Evolutionary conservation across 345 rosid genomes (phyloP).

Genomic region (Camelina hispida): DNA sequence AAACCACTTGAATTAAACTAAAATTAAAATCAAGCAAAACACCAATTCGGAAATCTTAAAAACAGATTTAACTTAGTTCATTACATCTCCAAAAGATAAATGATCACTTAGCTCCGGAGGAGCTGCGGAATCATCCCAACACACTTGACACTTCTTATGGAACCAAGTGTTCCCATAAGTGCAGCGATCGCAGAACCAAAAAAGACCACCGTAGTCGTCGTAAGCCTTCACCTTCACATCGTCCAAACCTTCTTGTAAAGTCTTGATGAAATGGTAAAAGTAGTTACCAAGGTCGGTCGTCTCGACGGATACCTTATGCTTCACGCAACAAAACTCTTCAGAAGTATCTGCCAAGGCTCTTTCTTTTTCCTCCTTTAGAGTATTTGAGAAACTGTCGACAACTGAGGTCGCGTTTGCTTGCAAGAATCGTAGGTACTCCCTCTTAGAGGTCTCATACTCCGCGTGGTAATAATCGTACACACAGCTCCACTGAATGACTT

Average conservation of each 20-base stretch:
- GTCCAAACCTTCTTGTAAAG: conserved; percentile 15
- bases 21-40: no score
- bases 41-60: not conserved
- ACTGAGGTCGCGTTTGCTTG: not conserved
- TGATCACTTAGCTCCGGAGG: not conserved
- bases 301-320: not conserved
- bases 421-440: conserved; percentile 11
- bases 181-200: conserved; percentile 38
- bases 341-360: not conserved
- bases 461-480: conserved; percentile 14
- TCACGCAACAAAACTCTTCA: not conserved
- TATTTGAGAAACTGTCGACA: not conserved
- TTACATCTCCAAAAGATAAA: not conserved
- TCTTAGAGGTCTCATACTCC: conserved; percentile 24
- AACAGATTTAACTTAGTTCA: not conserved
- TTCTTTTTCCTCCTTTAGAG: not conserved
- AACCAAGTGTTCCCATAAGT: conserved; percentile 28
- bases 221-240: conserved; percentile 33
- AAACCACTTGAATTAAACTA: not conserved
- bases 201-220: not conserved
- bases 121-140: conserved; percentile 1
- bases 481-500: conserved; percentile 20
- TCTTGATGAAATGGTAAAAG: conserved; percentile 22
- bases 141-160: conserved; percentile 20
- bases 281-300: conserved; percentile 28